These are phyloP conservation scores for Pochonia chlamydosporia DNA, from an alignment of 2,329 filamentous ascomycete species.

Conservation along the genomic window DNA sequence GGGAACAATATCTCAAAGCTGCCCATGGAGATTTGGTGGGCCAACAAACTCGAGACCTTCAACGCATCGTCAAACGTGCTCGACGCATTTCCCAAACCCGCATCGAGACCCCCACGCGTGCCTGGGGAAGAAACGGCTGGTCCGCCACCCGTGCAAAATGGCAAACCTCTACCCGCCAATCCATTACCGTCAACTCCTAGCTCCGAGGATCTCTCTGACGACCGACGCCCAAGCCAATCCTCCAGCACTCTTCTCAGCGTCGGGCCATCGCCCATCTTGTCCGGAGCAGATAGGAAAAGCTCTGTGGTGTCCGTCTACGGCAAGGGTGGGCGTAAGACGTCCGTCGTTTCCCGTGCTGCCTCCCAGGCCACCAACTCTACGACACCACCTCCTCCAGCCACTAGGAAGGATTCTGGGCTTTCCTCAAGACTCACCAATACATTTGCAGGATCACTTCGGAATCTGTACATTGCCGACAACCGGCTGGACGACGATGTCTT, in stretches of 20 bases:
- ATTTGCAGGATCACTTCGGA: conserved; percentile 78
- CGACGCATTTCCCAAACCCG: conserved; percentile 82
- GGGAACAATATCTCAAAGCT: conserved; percentile 90
- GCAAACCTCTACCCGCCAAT: conserved; percentile 35
- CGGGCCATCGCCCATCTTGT: conserved; percentile 63
- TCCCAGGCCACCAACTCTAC: conserved; percentile 37
- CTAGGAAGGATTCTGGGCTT: conserved; percentile 83
- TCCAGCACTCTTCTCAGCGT: conserved; percentile 72
- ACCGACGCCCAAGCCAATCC: conserved; percentile 75
- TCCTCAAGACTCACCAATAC: conserved; percentile 76
- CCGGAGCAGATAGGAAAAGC: conserved; percentile 62
- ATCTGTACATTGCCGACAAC: conserved; percentile 89
- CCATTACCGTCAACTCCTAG: conserved; percentile 57
- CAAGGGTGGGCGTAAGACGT: conserved; percentile 77
- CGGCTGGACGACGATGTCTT: conserved; percentile 92
- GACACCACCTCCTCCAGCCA: conserved; percentile 45
- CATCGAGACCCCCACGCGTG: conserved; percentile 60
- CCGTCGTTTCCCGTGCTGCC: conserved; percentile 64
- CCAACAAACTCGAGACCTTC: conserved; percentile 79
- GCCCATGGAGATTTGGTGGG: conserved; percentile 94
- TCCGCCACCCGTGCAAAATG: conserved; percentile 28
- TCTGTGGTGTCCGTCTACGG: conserved; percentile 79
- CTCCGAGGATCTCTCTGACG: conserved; percentile 68
- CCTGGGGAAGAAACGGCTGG: conserved; percentile 42
- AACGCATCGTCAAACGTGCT: conserved; percentile 95